phyloP scores from a whole-genome alignment of 331 rosid species.

The Phaseolus coccineus region DNA sequence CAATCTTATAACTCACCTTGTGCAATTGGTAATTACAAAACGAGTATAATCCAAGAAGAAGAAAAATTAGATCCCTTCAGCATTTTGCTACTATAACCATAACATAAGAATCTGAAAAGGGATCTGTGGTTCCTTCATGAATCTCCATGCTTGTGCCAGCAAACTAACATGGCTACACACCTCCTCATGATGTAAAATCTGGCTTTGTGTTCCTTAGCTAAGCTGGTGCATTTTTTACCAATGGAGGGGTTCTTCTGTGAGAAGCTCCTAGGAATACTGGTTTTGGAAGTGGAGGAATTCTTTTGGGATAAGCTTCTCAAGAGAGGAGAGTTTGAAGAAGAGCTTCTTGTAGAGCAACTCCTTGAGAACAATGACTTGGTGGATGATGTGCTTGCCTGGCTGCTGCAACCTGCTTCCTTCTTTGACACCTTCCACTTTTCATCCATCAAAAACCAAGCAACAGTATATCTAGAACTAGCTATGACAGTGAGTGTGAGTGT shows the following conservation, averaged over 20 bases:
- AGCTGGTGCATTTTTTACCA: conserved; percentile 70
- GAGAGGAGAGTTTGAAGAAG: conserved; percentile 55
- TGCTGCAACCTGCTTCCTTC: conserved; percentile 60
- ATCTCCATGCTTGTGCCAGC: conserved; percentile 96
- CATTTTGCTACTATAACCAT: conserved; percentile 43
- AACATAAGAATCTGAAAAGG: conserved; percentile 40
- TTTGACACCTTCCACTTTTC: conserved; percentile 86
- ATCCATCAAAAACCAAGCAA: conserved; percentile 59
- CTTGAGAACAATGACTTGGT: conserved; percentile 65
- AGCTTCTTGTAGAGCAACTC: conserved; percentile 72
- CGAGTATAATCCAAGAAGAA: conserved; percentile 22
- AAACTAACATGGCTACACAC: conserved; percentile 96
- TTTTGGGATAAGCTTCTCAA: conserved; percentile 53
- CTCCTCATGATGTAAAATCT: conserved; percentile 95
- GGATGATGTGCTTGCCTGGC: conserved; percentile 34
- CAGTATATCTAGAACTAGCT: conserved; percentile 27
- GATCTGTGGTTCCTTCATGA: conserved; percentile 52
- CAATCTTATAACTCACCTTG: conserved; percentile 44
- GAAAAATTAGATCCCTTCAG: conserved; percentile 40
- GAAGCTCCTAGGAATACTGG: conserved; percentile 65
- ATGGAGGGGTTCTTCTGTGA: conserved; percentile 76
- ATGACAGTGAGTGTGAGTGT: background rate
- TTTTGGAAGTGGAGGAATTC: conserved; percentile 58
- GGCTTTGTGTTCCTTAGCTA: conserved; percentile 93
- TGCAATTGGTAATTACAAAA: conserved; percentile 53